phyloP scores from a whole-genome alignment of 441 rosid species.

The Pelargonium australe region DNA sequence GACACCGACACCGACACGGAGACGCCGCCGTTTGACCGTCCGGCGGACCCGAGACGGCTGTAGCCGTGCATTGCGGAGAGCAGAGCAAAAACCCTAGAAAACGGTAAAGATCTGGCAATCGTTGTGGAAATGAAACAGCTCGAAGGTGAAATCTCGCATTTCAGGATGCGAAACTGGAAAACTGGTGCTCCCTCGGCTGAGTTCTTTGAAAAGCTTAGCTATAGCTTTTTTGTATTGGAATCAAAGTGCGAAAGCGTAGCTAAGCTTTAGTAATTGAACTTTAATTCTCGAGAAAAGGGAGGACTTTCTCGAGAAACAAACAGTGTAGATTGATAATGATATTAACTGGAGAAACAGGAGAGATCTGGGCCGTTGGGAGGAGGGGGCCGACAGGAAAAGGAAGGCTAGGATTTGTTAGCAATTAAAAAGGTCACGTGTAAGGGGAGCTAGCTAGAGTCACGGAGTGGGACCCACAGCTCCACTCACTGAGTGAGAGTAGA shows the following conservation, averaged over 20 bases:
- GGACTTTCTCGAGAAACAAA: background rate
- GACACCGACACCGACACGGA: background rate
- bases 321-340: background rate
- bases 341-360: background rate
- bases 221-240: too few species aligned
- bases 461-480: background rate
- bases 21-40: conserved; percentile 28
- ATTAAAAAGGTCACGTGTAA: background rate
- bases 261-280: too few species aligned
- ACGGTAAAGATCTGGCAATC: background rate
- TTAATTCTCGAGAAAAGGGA: background rate
- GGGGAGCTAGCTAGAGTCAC: background rate
- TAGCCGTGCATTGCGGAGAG: conserved; percentile 55
- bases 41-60: conserved; percentile 68
- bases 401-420: background rate
- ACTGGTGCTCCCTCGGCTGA: background rate
- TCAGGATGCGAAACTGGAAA: background rate
- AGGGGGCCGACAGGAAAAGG: background rate
- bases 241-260: too few species aligned
- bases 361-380: background rate
- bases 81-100: conserved; percentile 3
- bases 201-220: too few species aligned
- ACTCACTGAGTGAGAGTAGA: too few species aligned
- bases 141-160: background rate
- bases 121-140: background rate